These are phyloP conservation scores for Lepidium africanum DNA, from an alignment of 345 rosid genomes.

Conservation along the genomic window DNA sequence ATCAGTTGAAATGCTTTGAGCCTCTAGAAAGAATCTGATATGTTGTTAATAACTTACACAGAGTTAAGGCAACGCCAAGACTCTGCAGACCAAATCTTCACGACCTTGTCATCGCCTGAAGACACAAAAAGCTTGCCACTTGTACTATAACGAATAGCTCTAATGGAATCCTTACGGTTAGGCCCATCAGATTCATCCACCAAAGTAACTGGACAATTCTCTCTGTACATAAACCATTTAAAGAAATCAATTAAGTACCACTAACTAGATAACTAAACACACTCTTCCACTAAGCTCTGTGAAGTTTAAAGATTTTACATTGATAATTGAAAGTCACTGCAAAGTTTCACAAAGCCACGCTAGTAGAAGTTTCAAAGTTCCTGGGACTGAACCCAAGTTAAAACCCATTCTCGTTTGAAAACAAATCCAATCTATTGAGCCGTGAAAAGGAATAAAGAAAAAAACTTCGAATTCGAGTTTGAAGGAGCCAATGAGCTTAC, in stretches of 20 bases:
- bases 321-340: background rate
- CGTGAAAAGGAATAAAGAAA: background rate
- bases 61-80: constrained; percentile 70
- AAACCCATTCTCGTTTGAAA: background rate
- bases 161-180: constrained; percentile 61
- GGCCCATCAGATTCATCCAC: constrained; percentile 54
- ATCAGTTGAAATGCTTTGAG: background rate
- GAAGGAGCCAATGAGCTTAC: constrained; percentile 30
- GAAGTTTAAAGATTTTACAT: background rate
- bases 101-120: constrained; percentile 87
- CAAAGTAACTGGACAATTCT: constrained; percentile 39
- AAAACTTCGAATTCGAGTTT: background rate
- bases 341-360: background rate
- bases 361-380: background rate
- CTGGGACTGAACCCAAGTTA: background rate
- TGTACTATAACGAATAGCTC: constrained; percentile 67
- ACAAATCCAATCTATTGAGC: background rate
- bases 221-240: constrained; percentile 33
- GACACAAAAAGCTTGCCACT: constrained; percentile 73
- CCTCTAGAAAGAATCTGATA: background rate
- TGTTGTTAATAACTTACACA: constrained; percentile 41
- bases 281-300: background rate
- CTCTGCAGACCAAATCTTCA: constrained; percentile 78
- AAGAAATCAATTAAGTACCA: background rate
- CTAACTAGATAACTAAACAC: background rate